A percentile compares a stretch with the other conserved stretches of the same genome.
Conservation (phyloP, 768 basidiomycete species). For the Lactarius sanguifluus region DNA sequence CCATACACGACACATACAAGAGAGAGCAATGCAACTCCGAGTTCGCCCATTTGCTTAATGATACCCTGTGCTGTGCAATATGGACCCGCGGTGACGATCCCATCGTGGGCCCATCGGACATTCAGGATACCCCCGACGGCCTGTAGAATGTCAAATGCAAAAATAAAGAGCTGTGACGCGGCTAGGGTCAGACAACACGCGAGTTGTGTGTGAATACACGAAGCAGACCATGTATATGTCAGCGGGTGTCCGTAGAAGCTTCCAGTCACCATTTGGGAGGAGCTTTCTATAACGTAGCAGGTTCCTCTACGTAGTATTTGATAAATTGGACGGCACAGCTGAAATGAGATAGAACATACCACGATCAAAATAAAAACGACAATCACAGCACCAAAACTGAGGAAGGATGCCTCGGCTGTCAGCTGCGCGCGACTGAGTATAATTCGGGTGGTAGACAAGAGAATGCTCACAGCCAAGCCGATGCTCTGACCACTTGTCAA, state of each 20-base stretch:
- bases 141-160: slow-evolving; percentile 39
- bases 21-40: slow-evolving; percentile 43
- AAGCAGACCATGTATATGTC: slow-evolving; percentile 44
- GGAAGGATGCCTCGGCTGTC: slow-evolving; percentile 35
- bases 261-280: slow-evolving; percentile 17
- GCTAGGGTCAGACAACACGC: slow-evolving; percentile 13
- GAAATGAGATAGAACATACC: not conserved
- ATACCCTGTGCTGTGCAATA: slow-evolving; percentile 43
- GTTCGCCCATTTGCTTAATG: slow-evolving; percentile 44
- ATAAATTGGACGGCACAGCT: no score
- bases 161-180: slow-evolving; percentile 27
- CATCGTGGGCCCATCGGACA: slow-evolving; percentile 39
- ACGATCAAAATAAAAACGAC: slow-evolving; percentile 7
- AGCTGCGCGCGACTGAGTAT: slow-evolving; percentile 31
- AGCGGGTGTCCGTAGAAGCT: slow-evolving; percentile 40
- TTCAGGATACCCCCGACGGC: slow-evolving; percentile 41
- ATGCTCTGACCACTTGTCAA: slow-evolving; percentile 39
- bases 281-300: not conserved
- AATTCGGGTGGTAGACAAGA: not conserved
- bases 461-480: slow-evolving; percentile 36
- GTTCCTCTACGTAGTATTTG: slow-evolving; percentile 3
- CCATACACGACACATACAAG: slow-evolving; percentile 35
- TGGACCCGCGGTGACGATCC: slow-evolving; percentile 35
- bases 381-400: not conserved
- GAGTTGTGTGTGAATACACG: not conserved